Percentiles rank a stretch among this genome's conserved stretches.
phyloP scores from a whole-genome alignment of 1,139 yeast genomes.

The Waltiozyma sp. region DNA sequence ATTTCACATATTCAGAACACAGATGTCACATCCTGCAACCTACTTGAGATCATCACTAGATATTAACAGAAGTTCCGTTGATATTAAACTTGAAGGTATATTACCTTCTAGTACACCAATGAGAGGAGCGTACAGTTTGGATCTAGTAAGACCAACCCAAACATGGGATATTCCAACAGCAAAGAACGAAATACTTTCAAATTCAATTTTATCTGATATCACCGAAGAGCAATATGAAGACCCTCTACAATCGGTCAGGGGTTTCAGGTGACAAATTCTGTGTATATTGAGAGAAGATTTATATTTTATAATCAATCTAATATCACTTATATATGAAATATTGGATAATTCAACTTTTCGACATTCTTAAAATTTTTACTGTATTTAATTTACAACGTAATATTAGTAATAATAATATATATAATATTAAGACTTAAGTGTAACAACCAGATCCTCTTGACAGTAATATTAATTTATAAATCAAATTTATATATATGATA shows the following conservation, averaged over 20 bases:
- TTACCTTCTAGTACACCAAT: constrained; percentile 5
- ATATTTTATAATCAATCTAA: no score
- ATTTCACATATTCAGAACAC: constrained; percentile 30
- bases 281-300: no score
- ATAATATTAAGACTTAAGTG: no score
- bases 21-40: constrained; percentile 29
- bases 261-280: no score
- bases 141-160: constrained; percentile 2
- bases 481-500: neutral
- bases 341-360: no score
- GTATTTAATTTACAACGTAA: no score
- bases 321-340: no score
- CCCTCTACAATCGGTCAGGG: no score
- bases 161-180: constrained; percentile 1
- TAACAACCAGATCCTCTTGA: no score
- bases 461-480: no score
- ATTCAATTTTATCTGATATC: constrained; percentile 9
- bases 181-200: constrained; percentile 1
- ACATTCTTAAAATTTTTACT: no score
- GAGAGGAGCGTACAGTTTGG: constrained; percentile 10
- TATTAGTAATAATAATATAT: no score
- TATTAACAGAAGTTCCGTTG: constrained; percentile 7
- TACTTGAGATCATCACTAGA: constrained; percentile 17
- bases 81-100: constrained; percentile 4
- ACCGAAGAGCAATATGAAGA: constrained; percentile 9